A percentile compares a stretch with the other conserved stretches of the same genome.
These are phyloP conservation scores for Knoxdaviesia capensis DNA, from an alignment of 2,329 filamentous ascomycete genomes.

Conservation along the genomic window DNA sequence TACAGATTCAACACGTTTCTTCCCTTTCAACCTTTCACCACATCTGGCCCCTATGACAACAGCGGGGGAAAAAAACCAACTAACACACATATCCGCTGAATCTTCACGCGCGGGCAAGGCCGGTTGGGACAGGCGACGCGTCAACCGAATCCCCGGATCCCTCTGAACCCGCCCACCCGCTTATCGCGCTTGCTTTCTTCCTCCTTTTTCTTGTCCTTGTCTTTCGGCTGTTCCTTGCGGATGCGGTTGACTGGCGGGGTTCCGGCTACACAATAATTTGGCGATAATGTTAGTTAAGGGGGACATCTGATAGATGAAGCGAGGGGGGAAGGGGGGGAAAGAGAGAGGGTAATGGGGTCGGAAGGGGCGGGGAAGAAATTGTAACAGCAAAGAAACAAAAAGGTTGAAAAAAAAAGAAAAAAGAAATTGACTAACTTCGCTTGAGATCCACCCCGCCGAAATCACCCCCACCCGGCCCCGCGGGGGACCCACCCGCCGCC, in stretches of 20 bases:
- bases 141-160: slow-evolving; percentile 15
- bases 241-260: slow-evolving; percentile 20
- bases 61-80: too few relatives aligned
- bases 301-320: not conserved
- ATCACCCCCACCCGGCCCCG: too few relatives aligned
- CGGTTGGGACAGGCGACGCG: not conserved
- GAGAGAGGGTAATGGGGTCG: slow-evolving; percentile 3
- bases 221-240: slow-evolving; percentile 20
- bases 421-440: slow-evolving; percentile 17
- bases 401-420: not conserved
- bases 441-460: too few relatives aligned
- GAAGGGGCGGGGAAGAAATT: not conserved
- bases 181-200: slow-evolving; percentile 19
- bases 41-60: too few relatives aligned
- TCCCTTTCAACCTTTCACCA: too few relatives aligned
- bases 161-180: slow-evolving; percentile 11
- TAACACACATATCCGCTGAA: too few relatives aligned
- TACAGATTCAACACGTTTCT: too few relatives aligned
- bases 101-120: too few relatives aligned
- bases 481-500: slow-evolving; percentile 3
- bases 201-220: slow-evolving; percentile 24
- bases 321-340: not conserved
- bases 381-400: slow-evolving; percentile 5
- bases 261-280: slow-evolving; percentile 15
- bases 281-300: not conserved